These are phyloP conservation scores for Acephala macrosclerotiorum DNA, from an alignment of 2,329 filamentous ascomycete species.

Conservation along the genomic window DNA sequence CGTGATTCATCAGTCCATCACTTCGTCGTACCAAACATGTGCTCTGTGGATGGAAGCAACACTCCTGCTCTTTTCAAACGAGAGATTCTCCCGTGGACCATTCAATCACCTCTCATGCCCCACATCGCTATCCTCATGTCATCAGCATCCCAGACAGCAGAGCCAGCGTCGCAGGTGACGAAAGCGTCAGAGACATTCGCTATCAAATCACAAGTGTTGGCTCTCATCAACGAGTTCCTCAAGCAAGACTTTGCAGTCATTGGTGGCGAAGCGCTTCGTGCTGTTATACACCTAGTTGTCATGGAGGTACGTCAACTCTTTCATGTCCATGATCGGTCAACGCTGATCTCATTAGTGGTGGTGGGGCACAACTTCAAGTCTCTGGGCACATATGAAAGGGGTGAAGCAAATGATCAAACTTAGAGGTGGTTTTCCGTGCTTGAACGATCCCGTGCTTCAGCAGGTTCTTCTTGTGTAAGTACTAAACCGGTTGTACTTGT, in stretches of 20 bases:
- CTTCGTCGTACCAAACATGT: slow-evolving; percentile 24
- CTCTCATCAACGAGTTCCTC: slow-evolving; percentile 23
- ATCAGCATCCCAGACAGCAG: slow-evolving; percentile 14
- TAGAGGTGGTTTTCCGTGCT: slow-evolving; percentile 53
- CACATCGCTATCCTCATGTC: slow-evolving; percentile 30
- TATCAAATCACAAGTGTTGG: slow-evolving; percentile 22
- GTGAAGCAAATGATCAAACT: slow-evolving; percentile 56
- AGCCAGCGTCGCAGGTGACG: background rate
- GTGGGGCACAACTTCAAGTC: slow-evolving; percentile 16
- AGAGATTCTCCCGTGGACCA: slow-evolving; percentile 27
- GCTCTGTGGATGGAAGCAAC: slow-evolving; percentile 24
- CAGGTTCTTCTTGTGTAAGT: slow-evolving; percentile 57
- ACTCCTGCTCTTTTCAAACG: slow-evolving; percentile 17
- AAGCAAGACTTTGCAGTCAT: slow-evolving; percentile 22
- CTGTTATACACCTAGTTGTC: slow-evolving; percentile 26
- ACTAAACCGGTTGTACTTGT: background rate
- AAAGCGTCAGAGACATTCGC: slow-evolving; percentile 20
- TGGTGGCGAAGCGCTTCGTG: slow-evolving; percentile 20
- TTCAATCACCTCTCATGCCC: slow-evolving; percentile 30
- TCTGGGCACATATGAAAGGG: slow-evolving; percentile 50
- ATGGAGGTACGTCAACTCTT: slow-evolving; percentile 21
- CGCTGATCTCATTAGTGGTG: slow-evolving; percentile 14
- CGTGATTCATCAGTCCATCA: slow-evolving; percentile 16
- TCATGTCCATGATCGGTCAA: background rate
- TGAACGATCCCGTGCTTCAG: slow-evolving; percentile 55